Base-by-base conservation (phyloP, 768 basidiomycete species). In the Boletellus sp. region DNA sequence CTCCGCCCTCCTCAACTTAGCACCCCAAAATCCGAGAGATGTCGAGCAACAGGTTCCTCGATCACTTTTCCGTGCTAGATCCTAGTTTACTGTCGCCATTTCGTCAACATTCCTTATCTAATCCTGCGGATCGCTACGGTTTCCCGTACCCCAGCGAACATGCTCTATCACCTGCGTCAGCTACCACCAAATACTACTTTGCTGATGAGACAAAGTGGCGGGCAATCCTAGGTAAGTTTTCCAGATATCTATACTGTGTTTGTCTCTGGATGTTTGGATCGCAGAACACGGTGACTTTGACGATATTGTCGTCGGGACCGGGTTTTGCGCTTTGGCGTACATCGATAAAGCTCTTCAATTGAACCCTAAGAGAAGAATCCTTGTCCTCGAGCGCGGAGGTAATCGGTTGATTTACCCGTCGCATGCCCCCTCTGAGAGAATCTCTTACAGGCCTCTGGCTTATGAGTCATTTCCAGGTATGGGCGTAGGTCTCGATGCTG, bases 241-340 rank as follows among this genome's bases (percentile, higher is more conserved):
- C 3, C 17, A 20, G 13, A 15, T 1, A 24, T 17, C 3, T 8
- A 15, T 10, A 4, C 6, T 1, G 2, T 6, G 1, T 2, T n/a
- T 19, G 5, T 28, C 3, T 19, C 17, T 50, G 20, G 43, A 20
- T 8, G 16, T 43, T 39, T 11, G n/a, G 9, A 31, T 26, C 15
- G 6, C 28, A 54, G 54, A 51, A 28, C 24, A 47, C 19, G 50
- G 46, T 3, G 24, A 45, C 12, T 55, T 52, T 7, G 54, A 55
- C 12, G 50, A 55, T 28, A 45, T 55, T 26, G 50, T 55, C 12
- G 20, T 43, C 17, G 54, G 54, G 19, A 55, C 50, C 15, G 50
- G 54, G 16, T 48, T 41, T 45, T 55, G 54, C 15, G 55, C 57
- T 22, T 57, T 59, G 24, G 57, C 57, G 4, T 59, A 59, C 44